A percentile compares a stretch with the other conserved stretches of the same genome.
phyloP scores from a whole-genome alignment of 306 rosid species.

The Alnus rubra region DNA sequence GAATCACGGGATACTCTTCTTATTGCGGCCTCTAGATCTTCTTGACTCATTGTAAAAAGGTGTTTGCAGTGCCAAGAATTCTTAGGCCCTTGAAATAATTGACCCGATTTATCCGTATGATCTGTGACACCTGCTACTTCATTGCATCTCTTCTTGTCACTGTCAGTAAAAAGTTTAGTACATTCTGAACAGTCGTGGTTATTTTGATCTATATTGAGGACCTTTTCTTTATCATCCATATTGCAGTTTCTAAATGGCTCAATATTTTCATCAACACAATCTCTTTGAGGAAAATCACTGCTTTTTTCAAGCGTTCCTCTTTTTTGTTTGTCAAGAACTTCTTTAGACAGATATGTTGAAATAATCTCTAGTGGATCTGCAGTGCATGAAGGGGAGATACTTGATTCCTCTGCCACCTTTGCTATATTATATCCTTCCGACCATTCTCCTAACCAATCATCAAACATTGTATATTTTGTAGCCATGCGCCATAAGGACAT shows the following conservation, averaged over 20 bases:
- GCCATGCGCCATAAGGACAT: conserved; percentile 79
- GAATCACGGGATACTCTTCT: conserved; percentile 75
- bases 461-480: conserved; percentile 84
- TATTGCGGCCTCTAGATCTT: conserved; percentile 72
- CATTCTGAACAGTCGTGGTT: conserved; percentile 32
- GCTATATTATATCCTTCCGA: conserved; percentile 69
- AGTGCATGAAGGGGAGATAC: conserved; percentile 40
- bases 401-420: conserved; percentile 49
- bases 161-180: conserved; percentile 26
- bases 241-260: conserved; percentile 27
- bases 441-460: conserved; percentile 92
- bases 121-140: conserved; percentile 31
- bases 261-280: conserved; percentile 32
- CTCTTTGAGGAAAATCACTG: conserved; percentile 34
- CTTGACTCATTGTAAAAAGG: conserved; percentile 69
- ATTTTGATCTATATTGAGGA: conserved; percentile 29
- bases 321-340: conserved; percentile 38
- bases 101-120: conserved; percentile 19
- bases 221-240: conserved; percentile 37
- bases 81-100: conserved; percentile 30
- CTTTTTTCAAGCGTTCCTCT: conserved; percentile 39
- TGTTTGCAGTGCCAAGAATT: conserved; percentile 42
- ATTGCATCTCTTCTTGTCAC: conserved; percentile 32
- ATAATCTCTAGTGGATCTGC: conserved; percentile 72
- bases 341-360: conserved; percentile 61